Evolutionary conservation across 164 flowering plant genomes (phyloP).

Genomic region (Echeveria elegans): DNA sequence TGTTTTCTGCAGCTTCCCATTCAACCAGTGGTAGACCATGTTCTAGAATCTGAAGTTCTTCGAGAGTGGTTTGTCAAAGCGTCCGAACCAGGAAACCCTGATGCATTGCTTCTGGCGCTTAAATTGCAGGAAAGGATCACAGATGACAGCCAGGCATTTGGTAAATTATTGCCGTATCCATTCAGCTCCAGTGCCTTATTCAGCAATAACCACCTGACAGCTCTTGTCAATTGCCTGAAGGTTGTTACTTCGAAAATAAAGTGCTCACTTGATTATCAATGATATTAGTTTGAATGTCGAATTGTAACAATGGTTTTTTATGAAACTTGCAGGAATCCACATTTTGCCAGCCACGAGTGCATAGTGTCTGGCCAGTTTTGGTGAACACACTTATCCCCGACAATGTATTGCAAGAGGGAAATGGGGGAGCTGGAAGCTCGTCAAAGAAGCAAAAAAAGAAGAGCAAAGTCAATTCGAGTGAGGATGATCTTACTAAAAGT

Average conservation of each 20-base stretch:
- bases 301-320: background rate
- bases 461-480: slow-evolving; percentile 56
- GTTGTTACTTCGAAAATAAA: slow-evolving; percentile 37
- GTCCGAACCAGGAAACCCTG: slow-evolving; percentile 69
- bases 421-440: slow-evolving; percentile 23
- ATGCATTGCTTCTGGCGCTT: slow-evolving; percentile 82
- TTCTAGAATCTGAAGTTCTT: slow-evolving; percentile 69
- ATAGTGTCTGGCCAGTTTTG: slow-evolving; percentile 73
- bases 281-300: background rate
- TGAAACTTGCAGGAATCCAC: slow-evolving; percentile 70
- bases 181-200: slow-evolving; percentile 54
- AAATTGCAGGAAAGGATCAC: slow-evolving; percentile 54
- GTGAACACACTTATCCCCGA: slow-evolving; percentile 65
- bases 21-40: slow-evolving; percentile 50
- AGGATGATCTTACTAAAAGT: slow-evolving; percentile 50
- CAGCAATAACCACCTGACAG: slow-evolving; percentile 43
- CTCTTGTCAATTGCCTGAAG: slow-evolving; percentile 65
- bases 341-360: slow-evolving; percentile 92
- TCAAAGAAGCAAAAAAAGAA: slow-evolving; percentile 62
- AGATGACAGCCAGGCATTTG: slow-evolving; percentile 32
- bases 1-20: slow-evolving; percentile 21
- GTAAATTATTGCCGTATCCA: slow-evolving; percentile 72
- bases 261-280: background rate
- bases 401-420: slow-evolving; percentile 32
- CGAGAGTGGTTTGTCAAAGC: slow-evolving; percentile 79